Percentiles rank a stretch among this genome's conserved stretches.
Conservation (phyloP, 345 rosid genomes). For the Eutrema heterophyllum region DNA sequence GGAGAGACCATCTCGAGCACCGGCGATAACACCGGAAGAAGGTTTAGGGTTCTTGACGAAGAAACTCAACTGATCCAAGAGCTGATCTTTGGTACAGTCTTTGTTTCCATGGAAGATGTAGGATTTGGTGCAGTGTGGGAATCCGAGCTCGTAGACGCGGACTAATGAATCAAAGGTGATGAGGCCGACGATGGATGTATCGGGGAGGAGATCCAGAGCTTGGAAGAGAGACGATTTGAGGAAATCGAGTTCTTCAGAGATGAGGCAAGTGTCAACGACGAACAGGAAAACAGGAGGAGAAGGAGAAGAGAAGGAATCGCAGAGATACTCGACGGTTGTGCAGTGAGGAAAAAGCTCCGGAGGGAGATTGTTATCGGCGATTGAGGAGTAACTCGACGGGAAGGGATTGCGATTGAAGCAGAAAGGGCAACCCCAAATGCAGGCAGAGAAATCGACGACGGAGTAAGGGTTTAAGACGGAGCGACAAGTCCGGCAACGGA, state of each 20-base stretch:
- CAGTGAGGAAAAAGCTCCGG: slow-evolving; percentile 87
- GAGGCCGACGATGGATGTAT: slow-evolving; percentile 68
- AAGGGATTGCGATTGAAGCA: slow-evolving; percentile 90
- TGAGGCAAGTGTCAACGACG: slow-evolving; percentile 77
- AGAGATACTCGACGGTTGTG: slow-evolving; percentile 80
- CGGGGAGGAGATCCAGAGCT: slow-evolving; percentile 73
- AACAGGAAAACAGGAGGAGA: slow-evolving; percentile 70
- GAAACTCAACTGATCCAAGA: slow-evolving; percentile 77
- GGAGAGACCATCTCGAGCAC: slow-evolving; percentile 84
- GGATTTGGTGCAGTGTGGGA: slow-evolving; percentile 59
- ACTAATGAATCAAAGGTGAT: slow-evolving; percentile 73
- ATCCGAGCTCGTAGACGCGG: slow-evolving; percentile 87
- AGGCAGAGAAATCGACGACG: slow-evolving; percentile 73
- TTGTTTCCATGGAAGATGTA: slow-evolving; percentile 79
- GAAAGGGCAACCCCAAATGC: slow-evolving; percentile 90
- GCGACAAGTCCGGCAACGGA: slow-evolving; percentile 89
- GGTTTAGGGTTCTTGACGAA: slow-evolving; percentile 79
- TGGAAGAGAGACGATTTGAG: slow-evolving; percentile 75
- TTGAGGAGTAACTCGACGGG: slow-evolving; percentile 68
- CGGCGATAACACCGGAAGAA: slow-evolving; percentile 78
- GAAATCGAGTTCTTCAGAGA: slow-evolving; percentile 80
- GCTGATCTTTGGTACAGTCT: slow-evolving; percentile 72
- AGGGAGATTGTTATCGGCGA: slow-evolving; percentile 76
- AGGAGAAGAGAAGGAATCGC: slow-evolving; percentile 35
- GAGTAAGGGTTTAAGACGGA: slow-evolving; percentile 81